Evolutionary conservation across 2,329 filamentous ascomycete genomes (phyloP), one percentile per base, ranked within the genome.

Genomic region (Talaromyces atroroseus): DNA sequence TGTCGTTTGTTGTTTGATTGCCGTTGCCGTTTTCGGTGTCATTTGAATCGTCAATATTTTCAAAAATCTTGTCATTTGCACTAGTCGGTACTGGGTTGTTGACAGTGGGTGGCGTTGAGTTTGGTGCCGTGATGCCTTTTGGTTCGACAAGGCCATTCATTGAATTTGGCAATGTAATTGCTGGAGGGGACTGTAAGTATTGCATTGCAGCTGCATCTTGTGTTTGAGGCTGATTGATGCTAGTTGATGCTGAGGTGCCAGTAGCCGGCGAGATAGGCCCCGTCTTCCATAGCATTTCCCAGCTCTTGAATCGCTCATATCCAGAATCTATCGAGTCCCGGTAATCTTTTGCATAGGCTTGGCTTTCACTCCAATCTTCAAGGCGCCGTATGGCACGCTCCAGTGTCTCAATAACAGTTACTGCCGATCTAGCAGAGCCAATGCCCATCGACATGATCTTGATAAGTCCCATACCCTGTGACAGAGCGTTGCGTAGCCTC

Each of bases 361-460:
- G 69, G 3, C 62, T 65, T 44, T 74, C 68, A 47, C 71, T 72
- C 52, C 74, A 77, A 20, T 74, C 67, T 49, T 80, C 76, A 2
- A 80, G 70, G 20, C 78, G 72, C 29, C 70, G 66, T 11, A 74
- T 72, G 11, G 79, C 78, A 45, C 76, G 72, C 57, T 81, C 79
- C 24, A 81, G 77, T 1, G 78, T 76, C 60, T 81, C 79, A 36
- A 81, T 79, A 11, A 81, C 71, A n/a, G 75, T 79, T 6, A 78
- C 77, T 46, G 80, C 78, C 2, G 77, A 80, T n/a, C 76, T 75
- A 2, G 78, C 78, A 10, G 78, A 80, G 24, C 78, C 78, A 21
- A 79, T 78, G 1, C 78, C 76, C 59, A 77, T 76, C 0, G 78
- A 79, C 78, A 81, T 80, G 56, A 78, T 76, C 60, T 78, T 79